Evolutionary conservation across 495 filamentous ascomycete species (phyloP).

Genomic region (Trichoderma parareesei): DNA sequence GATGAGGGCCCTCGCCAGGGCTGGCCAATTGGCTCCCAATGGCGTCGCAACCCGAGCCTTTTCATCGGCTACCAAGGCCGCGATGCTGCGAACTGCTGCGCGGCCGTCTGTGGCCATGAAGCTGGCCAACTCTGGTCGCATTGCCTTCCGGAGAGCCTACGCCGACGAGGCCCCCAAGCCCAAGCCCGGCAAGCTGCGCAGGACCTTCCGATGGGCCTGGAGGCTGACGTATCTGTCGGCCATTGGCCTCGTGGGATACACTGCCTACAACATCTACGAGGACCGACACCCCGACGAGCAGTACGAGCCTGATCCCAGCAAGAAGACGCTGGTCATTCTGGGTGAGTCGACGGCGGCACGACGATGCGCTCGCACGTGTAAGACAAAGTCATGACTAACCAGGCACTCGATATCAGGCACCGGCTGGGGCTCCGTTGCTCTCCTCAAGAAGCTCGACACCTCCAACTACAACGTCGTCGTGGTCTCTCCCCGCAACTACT

Average conservation of each 20-base stretch:
- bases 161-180: constrained; percentile 30
- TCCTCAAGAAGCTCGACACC: constrained; percentile 96
- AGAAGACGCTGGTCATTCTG: constrained; percentile 96
- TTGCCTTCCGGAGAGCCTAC: constrained; percentile 30
- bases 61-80: constrained; percentile 14
- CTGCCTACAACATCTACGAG: constrained; percentile 74
- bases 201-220: constrained; percentile 50
- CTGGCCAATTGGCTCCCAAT: constrained; percentile 2
- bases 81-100: not conserved
- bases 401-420: constrained; percentile 52
- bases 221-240: constrained; percentile 63
- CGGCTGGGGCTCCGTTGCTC: constrained; percentile 92
- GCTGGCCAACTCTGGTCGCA: constrained; percentile 21
- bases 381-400: not conserved
- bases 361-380: constrained; percentile 10
- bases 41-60: constrained; percentile 21
- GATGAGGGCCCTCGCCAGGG: constrained; percentile 5
- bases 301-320: constrained; percentile 67
- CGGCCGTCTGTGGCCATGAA: constrained; percentile 7
- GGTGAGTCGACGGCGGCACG: constrained; percentile 48
- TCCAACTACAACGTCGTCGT: constrained; percentile 98
- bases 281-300: constrained; percentile 78
- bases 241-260: constrained; percentile 56
- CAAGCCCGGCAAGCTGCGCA: constrained; percentile 32
- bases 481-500: constrained; percentile 95